Evolutionary conservation across 1,139 yeast species (phyloP).

Genomic region (Suhomyces guaymorum): DNA sequence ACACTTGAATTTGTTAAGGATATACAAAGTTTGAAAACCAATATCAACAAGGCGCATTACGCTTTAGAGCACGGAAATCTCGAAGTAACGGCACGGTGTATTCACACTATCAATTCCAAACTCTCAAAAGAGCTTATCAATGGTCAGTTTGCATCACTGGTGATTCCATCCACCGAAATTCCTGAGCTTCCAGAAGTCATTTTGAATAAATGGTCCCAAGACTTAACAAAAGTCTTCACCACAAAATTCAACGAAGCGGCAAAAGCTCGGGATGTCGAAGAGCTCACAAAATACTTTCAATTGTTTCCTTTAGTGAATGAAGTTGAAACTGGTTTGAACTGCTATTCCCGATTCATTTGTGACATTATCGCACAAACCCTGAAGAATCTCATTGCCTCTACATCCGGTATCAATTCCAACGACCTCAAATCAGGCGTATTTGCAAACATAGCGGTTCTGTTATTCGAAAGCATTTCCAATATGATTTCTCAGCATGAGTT

Average conservation of each 20-base stretch:
- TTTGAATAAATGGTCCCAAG: constrained; percentile 56
- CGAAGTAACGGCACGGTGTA: constrained; percentile 69
- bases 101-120: constrained; percentile 49
- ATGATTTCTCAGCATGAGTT: constrained; percentile 86
- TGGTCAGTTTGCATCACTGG: constrained; percentile 76
- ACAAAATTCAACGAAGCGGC: constrained; percentile 74
- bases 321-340: constrained; percentile 68
- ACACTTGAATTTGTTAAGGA: constrained; percentile 67
- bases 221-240: constrained; percentile 58
- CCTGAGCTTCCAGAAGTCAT: constrained; percentile 75
- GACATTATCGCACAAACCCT: constrained; percentile 80
- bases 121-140: constrained; percentile 53
- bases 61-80: constrained; percentile 71
- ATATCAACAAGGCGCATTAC: constrained; percentile 64
- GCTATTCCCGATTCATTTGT: constrained; percentile 85
- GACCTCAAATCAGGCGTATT: constrained; percentile 50
- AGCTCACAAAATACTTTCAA: constrained; percentile 76
- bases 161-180: constrained; percentile 89
- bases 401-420: constrained; percentile 32
- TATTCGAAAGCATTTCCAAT: constrained; percentile 82
- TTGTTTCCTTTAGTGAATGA: constrained; percentile 84
- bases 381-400: constrained; percentile 54
- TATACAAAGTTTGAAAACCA: constrained; percentile 62
- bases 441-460: constrained; percentile 67
- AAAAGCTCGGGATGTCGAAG: constrained; percentile 58